Percentiles rank a stretch among this genome's conserved stretches.
Evolutionary conservation across 2,329 filamentous ascomycete species (phyloP).

Genomic region (Lasiodiplodia citricola): DNA sequence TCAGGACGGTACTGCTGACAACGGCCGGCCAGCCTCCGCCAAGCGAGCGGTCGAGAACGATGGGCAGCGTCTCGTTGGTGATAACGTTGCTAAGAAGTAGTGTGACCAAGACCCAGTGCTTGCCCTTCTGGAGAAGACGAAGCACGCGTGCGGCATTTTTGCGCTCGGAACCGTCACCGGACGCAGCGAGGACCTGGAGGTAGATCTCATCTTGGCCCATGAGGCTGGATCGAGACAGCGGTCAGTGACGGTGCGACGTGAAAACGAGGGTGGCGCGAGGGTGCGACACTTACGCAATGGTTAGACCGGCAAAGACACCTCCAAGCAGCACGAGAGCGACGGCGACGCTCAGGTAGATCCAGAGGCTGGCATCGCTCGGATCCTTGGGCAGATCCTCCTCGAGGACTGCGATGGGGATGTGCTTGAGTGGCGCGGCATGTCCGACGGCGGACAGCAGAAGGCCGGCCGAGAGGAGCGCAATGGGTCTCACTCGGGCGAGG

Average conservation of each 20-base stretch:
- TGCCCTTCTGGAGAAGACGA: slow-evolving; percentile 80
- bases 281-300: slow-evolving; percentile 70
- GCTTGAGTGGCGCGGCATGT: slow-evolving; percentile 41
- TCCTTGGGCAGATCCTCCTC: slow-evolving; percentile 38
- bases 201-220: slow-evolving; percentile 92
- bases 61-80: slow-evolving; percentile 94
- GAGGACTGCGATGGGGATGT: slow-evolving; percentile 33
- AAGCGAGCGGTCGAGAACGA: slow-evolving; percentile 90
- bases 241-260: slow-evolving; percentile 33
- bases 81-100: slow-evolving; percentile 95
- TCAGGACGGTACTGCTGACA: slow-evolving; percentile 88
- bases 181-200: slow-evolving; percentile 88
- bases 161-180: slow-evolving; percentile 82
- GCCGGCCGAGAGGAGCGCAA: slow-evolving; percentile 36
- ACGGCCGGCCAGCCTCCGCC: slow-evolving; percentile 95
- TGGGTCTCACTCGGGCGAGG: slow-evolving; percentile 32
- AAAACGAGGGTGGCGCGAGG: not conserved
- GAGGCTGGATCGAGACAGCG: slow-evolving; percentile 45
- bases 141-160: slow-evolving; percentile 84
- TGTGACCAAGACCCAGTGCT: slow-evolving; percentile 98
- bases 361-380: slow-evolving; percentile 68
- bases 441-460: slow-evolving; percentile 41
- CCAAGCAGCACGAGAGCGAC: slow-evolving; percentile 82
- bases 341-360: slow-evolving; percentile 81
- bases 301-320: slow-evolving; percentile 92